A percentile compares a stretch with the other conserved stretches of the same genome.
phyloP scores from a whole-genome alignment of 163 green algal genomes.

The Prototheca cutis region DNA sequence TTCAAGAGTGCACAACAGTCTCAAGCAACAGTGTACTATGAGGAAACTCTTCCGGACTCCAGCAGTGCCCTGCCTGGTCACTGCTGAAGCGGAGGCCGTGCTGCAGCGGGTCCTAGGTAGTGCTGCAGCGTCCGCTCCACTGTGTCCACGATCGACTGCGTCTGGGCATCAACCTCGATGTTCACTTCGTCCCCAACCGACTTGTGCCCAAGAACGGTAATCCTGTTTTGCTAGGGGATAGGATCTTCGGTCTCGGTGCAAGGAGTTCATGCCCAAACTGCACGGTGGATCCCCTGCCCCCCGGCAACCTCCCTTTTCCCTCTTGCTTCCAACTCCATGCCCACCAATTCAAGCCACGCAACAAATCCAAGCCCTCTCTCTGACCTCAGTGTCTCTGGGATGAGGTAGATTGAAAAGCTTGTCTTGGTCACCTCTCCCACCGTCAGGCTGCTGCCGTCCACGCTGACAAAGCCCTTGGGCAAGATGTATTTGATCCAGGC shows the following conservation, averaged over 20 bases:
- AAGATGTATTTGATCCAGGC: constrained; percentile 92
- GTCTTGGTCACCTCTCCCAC: constrained; percentile 47
- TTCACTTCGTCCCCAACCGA: constrained; percentile 66
- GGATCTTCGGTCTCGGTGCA: too few relatives aligned
- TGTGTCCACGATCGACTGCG: constrained; percentile 45
- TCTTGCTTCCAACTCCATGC: too few relatives aligned
- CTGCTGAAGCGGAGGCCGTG: too few relatives aligned
- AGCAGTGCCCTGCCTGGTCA: too few relatives aligned
- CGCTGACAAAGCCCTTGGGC: constrained; percentile 91
- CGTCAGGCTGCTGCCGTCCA: constrained; percentile 93
- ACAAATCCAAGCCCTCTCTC: too few relatives aligned
- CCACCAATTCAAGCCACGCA: too few relatives aligned
- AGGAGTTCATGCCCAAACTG: too few relatives aligned
- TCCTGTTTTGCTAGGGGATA: constrained; percentile 13
- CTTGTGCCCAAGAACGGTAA: constrained; percentile 70
- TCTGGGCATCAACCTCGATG: constrained; percentile 86
- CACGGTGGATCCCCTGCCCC: too few relatives aligned
- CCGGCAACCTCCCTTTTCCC: too few relatives aligned
- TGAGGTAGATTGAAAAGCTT: constrained; percentile 85
- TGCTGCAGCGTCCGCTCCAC: constrained; percentile 22
- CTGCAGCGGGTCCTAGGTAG: neutral
- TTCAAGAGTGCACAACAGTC: too few relatives aligned
- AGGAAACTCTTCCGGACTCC: too few relatives aligned
- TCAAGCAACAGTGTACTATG: too few relatives aligned
- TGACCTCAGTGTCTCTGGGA: constrained; percentile 79